Base-by-base conservation (phyloP, 2,329 filamentous ascomycete species). In the Curvularia sp. region DNA sequence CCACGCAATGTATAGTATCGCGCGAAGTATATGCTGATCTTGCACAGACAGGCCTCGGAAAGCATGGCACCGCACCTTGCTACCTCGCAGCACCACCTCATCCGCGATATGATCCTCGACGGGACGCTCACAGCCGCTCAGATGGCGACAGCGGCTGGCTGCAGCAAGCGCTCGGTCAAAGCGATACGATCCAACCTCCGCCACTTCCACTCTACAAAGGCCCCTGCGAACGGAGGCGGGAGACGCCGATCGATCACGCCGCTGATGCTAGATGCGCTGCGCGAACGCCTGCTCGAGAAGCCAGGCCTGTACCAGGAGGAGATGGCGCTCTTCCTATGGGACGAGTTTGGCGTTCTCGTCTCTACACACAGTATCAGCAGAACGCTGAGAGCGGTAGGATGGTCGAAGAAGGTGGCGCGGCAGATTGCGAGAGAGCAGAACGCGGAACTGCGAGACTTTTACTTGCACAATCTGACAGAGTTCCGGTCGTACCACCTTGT, bases 401-500 rank as follows among this genome's bases (percentile, higher is more conserved):
- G 69, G 72, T 70, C 66, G 1, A 73, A 71, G 55, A 78, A 79
- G 60, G 62, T 51, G 15, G 47, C 64, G 21, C 67, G 68, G 19
- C 65, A 70, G 42, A 66, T 76, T 56, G 67, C 75, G 59, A 69
- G 71, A 59, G 68, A 77, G 64, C 68, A 59, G 41, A 74, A 75
- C 67, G 43, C 64, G 18, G 68, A 77, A 38, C 62, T 79, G 53
- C 68, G 70, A 63, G 73, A 77, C 57, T 64, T 68, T 25, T 78
- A 79, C 57, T 64, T 74, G 25, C 56, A 77, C 56, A 71, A 72
- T 6, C 45, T 77, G 12, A 75, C 72, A 3, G 57, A 63, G 1
- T 76, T 75, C 52, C 56, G 59, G 10, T 75, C 70, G 0, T 74
- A 77, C 56, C 68, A 78, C 27, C 61, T 77, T 10, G 69, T 79